Evolutionary conservation across 2,329 filamentous ascomycete species (phyloP), one percentile per base, ranked within the genome.

Genomic region (Metarhizium humberi): DNA sequence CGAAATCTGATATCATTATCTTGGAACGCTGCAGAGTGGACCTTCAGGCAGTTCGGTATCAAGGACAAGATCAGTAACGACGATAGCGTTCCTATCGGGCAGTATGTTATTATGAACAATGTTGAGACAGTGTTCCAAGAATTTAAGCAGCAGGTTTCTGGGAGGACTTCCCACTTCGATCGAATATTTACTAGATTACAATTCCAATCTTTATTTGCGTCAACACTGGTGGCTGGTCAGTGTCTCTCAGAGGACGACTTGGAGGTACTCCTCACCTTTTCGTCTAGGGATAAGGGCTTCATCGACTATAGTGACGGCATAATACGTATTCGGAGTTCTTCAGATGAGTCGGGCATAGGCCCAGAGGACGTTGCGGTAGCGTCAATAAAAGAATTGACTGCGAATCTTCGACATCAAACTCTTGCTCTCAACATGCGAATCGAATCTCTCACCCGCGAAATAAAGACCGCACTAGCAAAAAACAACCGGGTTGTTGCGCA

Each of bases 311-410:
- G 90, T 64, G 82, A 80, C 4, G 72, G 83, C 60, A 89, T 85
- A 0, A 79, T 99, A 62, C 92, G 88, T 67, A 85, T 97, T 68
- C 86, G 82, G 62, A 71, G 71, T 0, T 67, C 78, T 0, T 74
- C 76, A 3, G 77, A 81, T 52, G 70, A 73, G 48, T 57, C 66
- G 1, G 62, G 63, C 0, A 86, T 97, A 60, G 88, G 88, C 1
- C 75, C 85, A 56, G 87, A 95, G 63, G 94, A 99, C 71, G 75
- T 77, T 4, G 87, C 89, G 1, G 89, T 96, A 59, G 91, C 91
- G 1, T 87, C 87, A 18, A 80, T 99, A 10, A 92, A 92, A 64
- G 83, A 88, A 30, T 78, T 96, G 11, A 86, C 91, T 32, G 76
- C 81, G 45, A 86, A 87, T 52, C 78, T 99, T 16, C 85, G 87